Conservation (phyloP, 768 basidiomycete genomes). For the Holtermannia corniformis region DNA sequence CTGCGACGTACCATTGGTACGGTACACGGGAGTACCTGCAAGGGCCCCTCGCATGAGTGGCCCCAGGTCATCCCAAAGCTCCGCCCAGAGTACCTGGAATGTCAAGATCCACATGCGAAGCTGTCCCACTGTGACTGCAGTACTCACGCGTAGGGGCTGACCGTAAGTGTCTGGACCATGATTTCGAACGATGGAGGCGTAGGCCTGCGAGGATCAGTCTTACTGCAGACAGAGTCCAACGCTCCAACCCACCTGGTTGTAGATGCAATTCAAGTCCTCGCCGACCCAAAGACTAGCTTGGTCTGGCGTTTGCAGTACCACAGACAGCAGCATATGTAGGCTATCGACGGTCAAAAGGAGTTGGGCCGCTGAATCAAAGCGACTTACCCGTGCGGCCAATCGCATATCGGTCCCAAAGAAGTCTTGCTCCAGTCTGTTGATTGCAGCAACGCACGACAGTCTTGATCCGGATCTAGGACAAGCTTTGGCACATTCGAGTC, state of each 20-base stretch:
- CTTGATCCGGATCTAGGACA: constrained; percentile 1
- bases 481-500: neutral
- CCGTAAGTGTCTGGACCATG: constrained; percentile 20
- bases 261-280: constrained; percentile 20
- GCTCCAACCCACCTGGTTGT: constrained; percentile 15
- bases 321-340: constrained; percentile 15
- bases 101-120: neutral
- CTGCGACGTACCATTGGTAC: constrained; percentile 17
- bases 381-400: constrained; percentile 14
- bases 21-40: constrained; percentile 12
- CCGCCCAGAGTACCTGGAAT: constrained; percentile 15
- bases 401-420: constrained; percentile 14
- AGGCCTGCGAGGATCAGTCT: constrained; percentile 24
- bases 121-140: too few relatives aligned
- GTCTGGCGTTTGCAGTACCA: constrained; percentile 18
- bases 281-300: constrained; percentile 27
- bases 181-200: constrained; percentile 14
- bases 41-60: constrained; percentile 7
- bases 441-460: constrained; percentile 20
- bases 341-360: neutral
- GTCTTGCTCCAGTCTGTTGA: constrained; percentile 25
- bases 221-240: neutral
- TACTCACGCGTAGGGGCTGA: constrained; percentile 6
- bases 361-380: neutral
- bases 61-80: constrained; percentile 18